These are phyloP conservation scores for Hymenoscyphus infarciens DNA, from an alignment of 2,329 filamentous ascomycete species.

Conservation along the genomic window DNA sequence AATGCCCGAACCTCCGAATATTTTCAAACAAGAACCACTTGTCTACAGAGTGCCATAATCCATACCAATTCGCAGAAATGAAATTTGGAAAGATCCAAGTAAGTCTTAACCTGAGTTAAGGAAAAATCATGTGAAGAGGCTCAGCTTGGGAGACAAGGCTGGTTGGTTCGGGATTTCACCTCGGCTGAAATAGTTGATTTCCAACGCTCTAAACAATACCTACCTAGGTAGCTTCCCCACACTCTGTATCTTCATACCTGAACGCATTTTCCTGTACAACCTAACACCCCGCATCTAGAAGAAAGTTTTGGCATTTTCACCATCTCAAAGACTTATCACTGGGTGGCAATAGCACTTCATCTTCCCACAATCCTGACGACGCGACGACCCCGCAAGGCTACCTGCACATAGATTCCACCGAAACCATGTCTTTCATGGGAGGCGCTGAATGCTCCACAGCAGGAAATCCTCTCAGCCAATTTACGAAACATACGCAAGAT, in stretches of 20 bases:
- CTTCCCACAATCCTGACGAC: not conserved
- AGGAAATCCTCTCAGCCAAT: constrained; percentile 93
- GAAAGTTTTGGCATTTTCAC: constrained; percentile 5
- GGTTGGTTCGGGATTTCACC: constrained; percentile 7
- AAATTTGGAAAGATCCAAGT: no score
- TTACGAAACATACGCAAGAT: constrained; percentile 94
- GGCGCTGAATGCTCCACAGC: constrained; percentile 96
- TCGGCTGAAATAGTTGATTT: constrained; percentile 12
- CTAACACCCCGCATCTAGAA: not conserved
- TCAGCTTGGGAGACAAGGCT: not conserved
- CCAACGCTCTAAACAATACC: constrained; percentile 6
- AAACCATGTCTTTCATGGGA: constrained; percentile 88
- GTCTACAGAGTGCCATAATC: no score
- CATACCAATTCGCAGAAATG: no score
- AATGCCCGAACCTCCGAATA: not conserved
- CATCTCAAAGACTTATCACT: not conserved
- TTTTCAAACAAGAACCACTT: no score
- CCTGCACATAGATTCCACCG: not conserved
- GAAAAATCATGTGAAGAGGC: constrained; percentile 9
- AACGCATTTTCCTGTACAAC: constrained; percentile 4
- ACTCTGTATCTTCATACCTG: not conserved
- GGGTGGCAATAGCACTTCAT: not conserved
- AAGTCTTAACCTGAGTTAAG: not conserved
- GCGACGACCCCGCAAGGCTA: not conserved
- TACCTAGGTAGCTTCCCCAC: constrained; percentile 9